Evolutionary conservation across 1,284 basidiomycete genomes (phyloP).

Genomic region (Ceratobasidium sp.): DNA sequence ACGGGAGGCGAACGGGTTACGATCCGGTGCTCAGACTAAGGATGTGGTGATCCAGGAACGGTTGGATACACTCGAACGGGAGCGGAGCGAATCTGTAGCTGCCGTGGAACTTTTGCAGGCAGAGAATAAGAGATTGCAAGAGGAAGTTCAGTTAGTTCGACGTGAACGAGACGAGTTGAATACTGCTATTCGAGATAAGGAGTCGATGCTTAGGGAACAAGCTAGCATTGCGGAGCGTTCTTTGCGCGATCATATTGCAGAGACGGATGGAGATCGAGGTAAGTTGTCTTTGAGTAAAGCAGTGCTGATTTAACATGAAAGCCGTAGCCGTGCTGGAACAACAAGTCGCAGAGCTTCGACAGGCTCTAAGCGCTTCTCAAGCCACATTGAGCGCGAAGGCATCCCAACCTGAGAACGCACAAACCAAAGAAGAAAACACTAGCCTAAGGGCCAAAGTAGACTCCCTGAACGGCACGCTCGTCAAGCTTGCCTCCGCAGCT

Average conservation of each 20-base stretch:
- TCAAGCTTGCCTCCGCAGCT: conserved; percentile 57
- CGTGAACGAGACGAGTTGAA: conserved; percentile 68
- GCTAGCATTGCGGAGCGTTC: conserved; percentile 85
- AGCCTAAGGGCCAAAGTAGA: conserved; percentile 57
- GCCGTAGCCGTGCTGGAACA: conserved; percentile 82
- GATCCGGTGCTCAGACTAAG: conserved; percentile 36
- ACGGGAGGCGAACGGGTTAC: conserved; percentile 22
- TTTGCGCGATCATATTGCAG: conserved; percentile 88
- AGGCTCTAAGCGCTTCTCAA: conserved; percentile 36
- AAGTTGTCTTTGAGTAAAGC: background rate
- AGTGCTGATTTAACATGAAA: background rate
- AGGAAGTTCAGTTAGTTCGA: conserved; percentile 72
- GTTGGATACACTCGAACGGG: conserved; percentile 62
- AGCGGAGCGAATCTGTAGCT: conserved; percentile 69
- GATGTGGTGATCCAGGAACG: conserved; percentile 58
- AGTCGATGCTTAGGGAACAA: conserved; percentile 78
- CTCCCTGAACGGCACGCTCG: conserved; percentile 54
- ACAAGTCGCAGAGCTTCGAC: conserved; percentile 82
- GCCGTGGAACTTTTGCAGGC: conserved; percentile 74
- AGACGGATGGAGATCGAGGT: conserved; percentile 86
- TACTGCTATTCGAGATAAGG: conserved; percentile 68
- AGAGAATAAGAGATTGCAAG: conserved; percentile 52
- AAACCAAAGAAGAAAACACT: conserved; percentile 31
- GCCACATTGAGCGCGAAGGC: conserved; percentile 54
- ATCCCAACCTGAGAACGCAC: conserved; percentile 48